Percentiles rank a stretch among this genome's conserved stretches.
phyloP scores from a whole-genome alignment of 345 rosid genomes.

The Pistacia atlantica region DNA sequence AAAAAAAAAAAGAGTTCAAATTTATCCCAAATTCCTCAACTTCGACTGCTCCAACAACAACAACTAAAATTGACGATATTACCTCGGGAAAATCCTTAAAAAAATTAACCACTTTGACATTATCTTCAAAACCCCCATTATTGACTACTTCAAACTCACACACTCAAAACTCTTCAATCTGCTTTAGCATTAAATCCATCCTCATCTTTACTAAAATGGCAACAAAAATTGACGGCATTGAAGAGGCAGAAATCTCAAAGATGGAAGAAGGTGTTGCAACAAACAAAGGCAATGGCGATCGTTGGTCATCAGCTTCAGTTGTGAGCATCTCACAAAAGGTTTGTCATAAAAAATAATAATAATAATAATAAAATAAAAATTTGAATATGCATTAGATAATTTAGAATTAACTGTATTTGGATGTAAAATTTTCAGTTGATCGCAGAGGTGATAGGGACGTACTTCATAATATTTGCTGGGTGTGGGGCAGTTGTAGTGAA shows the following conservation, averaged over 20 bases:
- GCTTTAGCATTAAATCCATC: background rate
- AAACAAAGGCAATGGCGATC: background rate
- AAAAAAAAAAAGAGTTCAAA: background rate
- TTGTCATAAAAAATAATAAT: background rate
- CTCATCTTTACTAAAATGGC: background rate
- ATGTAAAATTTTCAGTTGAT: constrained; percentile 26
- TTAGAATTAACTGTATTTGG: background rate
- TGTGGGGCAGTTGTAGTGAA: constrained; percentile 52
- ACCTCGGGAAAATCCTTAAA: background rate
- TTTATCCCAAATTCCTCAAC: background rate
- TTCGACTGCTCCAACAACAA: background rate
- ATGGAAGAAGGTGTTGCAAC: constrained; percentile 6
- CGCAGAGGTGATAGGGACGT: constrained; percentile 52
- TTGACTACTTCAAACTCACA: background rate
- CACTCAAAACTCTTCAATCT: background rate
- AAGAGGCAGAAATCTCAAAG: background rate
- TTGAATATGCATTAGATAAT: too few relatives aligned
- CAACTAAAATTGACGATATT: background rate
- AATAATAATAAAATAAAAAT: too few relatives aligned
- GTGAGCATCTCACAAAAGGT: constrained; percentile 31
- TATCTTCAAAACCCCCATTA: background rate
- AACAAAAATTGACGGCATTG: constrained; percentile 7
- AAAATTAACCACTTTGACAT: constrained; percentile 12
- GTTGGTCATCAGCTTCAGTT: constrained; percentile 2
- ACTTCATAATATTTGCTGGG: constrained; percentile 47